Evolutionary conservation across 2,329 filamentous ascomycete species (phyloP).

Genomic region (Calonectria montana): DNA sequence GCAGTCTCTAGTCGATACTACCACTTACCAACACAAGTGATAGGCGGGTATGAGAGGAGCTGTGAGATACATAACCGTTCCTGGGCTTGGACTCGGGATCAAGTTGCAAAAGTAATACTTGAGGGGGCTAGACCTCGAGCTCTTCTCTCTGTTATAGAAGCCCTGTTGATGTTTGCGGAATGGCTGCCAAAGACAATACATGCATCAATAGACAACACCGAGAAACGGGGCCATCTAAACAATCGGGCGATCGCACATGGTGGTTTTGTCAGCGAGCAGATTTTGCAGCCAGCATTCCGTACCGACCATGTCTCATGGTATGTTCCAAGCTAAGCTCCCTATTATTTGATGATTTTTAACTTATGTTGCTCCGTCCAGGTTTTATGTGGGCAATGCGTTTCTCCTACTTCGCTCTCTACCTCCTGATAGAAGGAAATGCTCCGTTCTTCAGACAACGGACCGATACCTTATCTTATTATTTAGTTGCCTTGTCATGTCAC

Average conservation of each 20-base stretch:
- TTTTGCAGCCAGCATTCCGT: neutral
- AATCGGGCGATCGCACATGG: neutral
- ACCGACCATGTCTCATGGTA: neutral
- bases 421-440: neutral
- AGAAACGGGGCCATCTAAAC: neutral
- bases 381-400: constrained; percentile 18
- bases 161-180: neutral
- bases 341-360: neutral
- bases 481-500: constrained; percentile 7
- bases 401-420: constrained; percentile 12
- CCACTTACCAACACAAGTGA: neutral
- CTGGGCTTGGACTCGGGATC: neutral
- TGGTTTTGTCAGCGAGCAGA: neutral
- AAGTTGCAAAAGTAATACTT: neutral
- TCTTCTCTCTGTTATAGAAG: neutral
- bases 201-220: neutral
- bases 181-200: neutral
- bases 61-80: neutral
- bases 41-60: neutral
- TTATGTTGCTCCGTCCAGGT: neutral
- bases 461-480: constrained; percentile 1
- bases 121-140: neutral
- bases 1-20: neutral
- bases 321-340: too few relatives aligned
- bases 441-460: neutral